Conservation (phyloP, 2,329 filamentous ascomycete genomes). For the Stylonectria norvegica region DNA sequence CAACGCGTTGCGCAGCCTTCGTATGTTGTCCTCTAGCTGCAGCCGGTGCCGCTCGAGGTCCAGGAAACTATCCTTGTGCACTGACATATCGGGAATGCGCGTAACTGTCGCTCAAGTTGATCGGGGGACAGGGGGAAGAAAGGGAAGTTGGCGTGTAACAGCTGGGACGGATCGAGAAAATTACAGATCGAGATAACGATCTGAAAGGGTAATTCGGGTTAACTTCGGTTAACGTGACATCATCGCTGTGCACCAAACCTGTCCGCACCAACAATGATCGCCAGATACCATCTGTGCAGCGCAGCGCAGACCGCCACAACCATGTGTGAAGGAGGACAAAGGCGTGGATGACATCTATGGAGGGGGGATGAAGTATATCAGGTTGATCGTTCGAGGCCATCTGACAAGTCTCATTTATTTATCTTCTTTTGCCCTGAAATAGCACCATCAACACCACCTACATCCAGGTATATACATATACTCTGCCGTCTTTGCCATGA, state of each 20-base stretch:
- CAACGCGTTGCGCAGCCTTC: constrained; percentile 67
- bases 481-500: constrained; percentile 11
- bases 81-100: constrained; percentile 40
- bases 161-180: too few relatives aligned
- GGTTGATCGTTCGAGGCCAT: background rate
- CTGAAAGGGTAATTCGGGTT: too few relatives aligned
- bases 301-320: constrained; percentile 15
- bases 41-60: constrained; percentile 72
- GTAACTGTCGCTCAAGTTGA: too few relatives aligned
- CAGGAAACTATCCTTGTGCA: constrained; percentile 51
- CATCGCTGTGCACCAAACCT: background rate
- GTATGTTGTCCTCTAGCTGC: constrained; percentile 71
- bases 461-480: too few relatives aligned
- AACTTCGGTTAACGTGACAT: constrained; percentile 24
- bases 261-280: background rate
- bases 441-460: too few relatives aligned
- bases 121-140: constrained; percentile 9
- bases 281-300: constrained; percentile 6
- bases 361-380: background rate
- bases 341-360: constrained; percentile 5
- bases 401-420: constrained; percentile 1
- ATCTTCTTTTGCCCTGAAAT: background rate
- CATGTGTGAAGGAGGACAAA: constrained; percentile 3
- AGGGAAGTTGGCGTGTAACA: too few relatives aligned
- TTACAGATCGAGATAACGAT: background rate